Conservation (phyloP, 768 basidiomycete genomes). For the Tricholoma matsutake region DNA sequence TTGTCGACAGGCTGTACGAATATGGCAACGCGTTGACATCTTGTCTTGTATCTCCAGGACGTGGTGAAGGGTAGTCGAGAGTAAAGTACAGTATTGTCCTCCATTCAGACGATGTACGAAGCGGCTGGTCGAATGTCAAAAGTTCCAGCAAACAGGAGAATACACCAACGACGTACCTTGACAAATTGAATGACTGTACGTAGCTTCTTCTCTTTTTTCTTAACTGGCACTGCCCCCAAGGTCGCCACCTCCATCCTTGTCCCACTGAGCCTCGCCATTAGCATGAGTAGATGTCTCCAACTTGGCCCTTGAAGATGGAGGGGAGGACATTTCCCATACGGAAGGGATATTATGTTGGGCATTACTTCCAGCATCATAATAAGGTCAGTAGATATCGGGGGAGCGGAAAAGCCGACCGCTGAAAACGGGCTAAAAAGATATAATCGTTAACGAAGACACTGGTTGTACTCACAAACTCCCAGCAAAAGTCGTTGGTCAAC, state of each 20-base stretch:
- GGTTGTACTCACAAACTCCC: constrained; percentile 57
- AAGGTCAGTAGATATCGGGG: constrained; percentile 48
- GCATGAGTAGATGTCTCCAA: constrained; percentile 71
- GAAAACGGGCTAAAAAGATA: constrained; percentile 7
- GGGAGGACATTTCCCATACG: constrained; percentile 63
- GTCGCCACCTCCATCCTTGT: constrained; percentile 72
- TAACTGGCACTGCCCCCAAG: constrained; percentile 57
- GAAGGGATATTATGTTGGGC: constrained; percentile 73
- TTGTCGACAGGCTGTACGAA: constrained; percentile 60
- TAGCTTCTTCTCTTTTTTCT: constrained; percentile 55
- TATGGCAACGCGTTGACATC: constrained; percentile 67
- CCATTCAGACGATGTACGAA: constrained; percentile 61
- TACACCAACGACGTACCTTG: constrained; percentile 44
- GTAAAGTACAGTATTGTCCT: constrained; percentile 75
- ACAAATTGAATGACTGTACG: constrained; percentile 79
- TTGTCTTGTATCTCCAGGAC: constrained; percentile 38
- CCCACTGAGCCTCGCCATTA: constrained; percentile 71
- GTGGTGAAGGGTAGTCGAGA: constrained; percentile 63
- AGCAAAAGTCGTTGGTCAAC: constrained; percentile 54
- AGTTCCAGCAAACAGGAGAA: not conserved
- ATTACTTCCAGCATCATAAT: constrained; percentile 49
- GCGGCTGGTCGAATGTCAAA: constrained; percentile 40
- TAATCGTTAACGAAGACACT: not conserved
- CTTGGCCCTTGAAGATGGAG: constrained; percentile 71
- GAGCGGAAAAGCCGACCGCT: constrained; percentile 70